Conservation (phyloP, 805 yeast species). For the Schwanniomyces vanrijiae region DNA sequence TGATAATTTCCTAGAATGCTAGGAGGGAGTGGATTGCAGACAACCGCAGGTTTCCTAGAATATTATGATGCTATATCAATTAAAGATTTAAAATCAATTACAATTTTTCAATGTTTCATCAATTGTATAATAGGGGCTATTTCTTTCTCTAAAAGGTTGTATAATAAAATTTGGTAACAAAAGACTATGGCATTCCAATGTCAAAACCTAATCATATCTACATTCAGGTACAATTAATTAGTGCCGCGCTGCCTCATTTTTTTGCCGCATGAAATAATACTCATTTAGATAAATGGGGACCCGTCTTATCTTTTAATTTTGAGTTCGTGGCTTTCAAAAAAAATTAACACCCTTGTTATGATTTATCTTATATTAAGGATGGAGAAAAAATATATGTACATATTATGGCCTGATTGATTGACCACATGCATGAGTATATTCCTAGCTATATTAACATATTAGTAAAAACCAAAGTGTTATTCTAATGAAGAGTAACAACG, state of each 20-base stretch:
- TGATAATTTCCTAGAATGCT: too few relatives aligned
- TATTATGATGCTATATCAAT: too few relatives aligned
- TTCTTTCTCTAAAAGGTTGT: not conserved
- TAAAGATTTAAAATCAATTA: too few relatives aligned
- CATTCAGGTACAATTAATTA: not conserved
- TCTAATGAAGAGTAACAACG: too few relatives aligned
- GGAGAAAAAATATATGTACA: too few relatives aligned
- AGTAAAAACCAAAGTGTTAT: too few relatives aligned
- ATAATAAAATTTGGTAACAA: not conserved
- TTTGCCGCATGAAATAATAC: not conserved
- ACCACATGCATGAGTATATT: not conserved
- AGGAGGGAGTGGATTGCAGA: too few relatives aligned
- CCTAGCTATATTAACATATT: not conserved
- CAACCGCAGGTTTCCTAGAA: too few relatives aligned
- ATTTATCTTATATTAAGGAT: too few relatives aligned
- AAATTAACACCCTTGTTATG: not conserved
- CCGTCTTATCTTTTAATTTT: not conserved
- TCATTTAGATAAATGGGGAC: not conserved
- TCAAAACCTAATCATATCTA: not conserved
- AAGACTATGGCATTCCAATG: not conserved
- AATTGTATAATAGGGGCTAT: not conserved
- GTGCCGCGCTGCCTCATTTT: not conserved
- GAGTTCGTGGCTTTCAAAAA: not conserved
- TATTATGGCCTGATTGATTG: not conserved
- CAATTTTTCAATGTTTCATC: too few relatives aligned